Evolutionary conservation across 768 basidiomycete genomes (phyloP).

Genomic region (Trametes meyenii): DNA sequence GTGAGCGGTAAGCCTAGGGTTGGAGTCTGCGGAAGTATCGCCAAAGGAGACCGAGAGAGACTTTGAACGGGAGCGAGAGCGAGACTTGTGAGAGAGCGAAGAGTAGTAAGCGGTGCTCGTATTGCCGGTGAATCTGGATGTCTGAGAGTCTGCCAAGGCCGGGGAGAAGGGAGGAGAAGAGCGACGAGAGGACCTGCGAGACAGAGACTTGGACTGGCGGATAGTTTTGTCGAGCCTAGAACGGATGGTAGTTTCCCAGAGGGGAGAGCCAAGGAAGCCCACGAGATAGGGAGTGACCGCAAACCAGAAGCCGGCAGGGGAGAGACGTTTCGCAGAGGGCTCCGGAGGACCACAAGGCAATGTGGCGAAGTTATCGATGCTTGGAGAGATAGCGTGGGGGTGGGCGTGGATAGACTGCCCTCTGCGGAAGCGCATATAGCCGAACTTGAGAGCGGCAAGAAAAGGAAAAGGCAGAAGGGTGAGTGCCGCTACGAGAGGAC

Average conservation of each 20-base stretch:
- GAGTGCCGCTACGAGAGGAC: slow-evolving; percentile 17
- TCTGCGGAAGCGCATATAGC: slow-evolving; percentile 28
- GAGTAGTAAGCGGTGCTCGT: slow-evolving; percentile 16
- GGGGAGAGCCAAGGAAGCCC: slow-evolving; percentile 32
- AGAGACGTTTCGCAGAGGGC: too few relatives aligned
- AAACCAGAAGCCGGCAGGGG: neutral
- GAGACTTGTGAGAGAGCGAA: slow-evolving; percentile 15
- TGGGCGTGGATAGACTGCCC: slow-evolving; percentile 25
- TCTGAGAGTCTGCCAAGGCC: slow-evolving; percentile 5
- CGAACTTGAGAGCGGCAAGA: slow-evolving; percentile 25
- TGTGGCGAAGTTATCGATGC: neutral
- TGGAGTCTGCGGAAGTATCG: slow-evolving; percentile 16
- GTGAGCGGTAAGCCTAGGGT: neutral
- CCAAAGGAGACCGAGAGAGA: slow-evolving; percentile 26
- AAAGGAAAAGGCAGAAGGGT: slow-evolving; percentile 27
- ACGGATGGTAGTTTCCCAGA: slow-evolving; percentile 31
- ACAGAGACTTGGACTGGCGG: slow-evolving; percentile 1
- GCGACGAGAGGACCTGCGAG: slow-evolving; percentile 4
- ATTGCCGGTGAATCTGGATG: slow-evolving; percentile 4
- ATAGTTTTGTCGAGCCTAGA: slow-evolving; percentile 20
- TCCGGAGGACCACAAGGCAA: neutral
- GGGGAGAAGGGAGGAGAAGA: slow-evolving; percentile 9
- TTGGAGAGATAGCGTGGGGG: neutral
- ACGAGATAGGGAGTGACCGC: slow-evolving; percentile 25
- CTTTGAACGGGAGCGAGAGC: slow-evolving; percentile 18